Evolutionary conservation across 2,329 filamentous ascomycete genomes (phyloP).

Genomic region (Blastomyces gilchristii): DNA sequence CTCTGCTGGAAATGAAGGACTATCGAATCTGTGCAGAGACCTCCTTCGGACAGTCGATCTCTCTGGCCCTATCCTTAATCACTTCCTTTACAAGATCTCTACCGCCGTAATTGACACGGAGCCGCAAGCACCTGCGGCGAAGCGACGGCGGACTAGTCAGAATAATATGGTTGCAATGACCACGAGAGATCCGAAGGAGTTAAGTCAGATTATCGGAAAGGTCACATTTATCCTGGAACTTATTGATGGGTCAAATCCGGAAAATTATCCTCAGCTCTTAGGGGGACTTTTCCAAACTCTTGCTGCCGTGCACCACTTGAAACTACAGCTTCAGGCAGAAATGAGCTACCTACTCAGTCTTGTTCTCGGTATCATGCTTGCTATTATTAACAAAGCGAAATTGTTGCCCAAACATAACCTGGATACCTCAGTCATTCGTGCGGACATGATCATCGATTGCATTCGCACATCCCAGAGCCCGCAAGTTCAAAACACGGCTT

Average conservation of each 20-base stretch:
- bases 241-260: conserved; percentile 68
- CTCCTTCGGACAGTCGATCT: conserved; percentile 64
- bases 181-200: conserved; percentile 53
- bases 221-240: conserved; percentile 82
- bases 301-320: conserved; percentile 77
- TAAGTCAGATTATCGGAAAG: conserved; percentile 59
- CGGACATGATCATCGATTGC: conserved; percentile 86
- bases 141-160: conserved; percentile 68
- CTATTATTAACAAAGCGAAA: conserved; percentile 72
- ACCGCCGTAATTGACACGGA: conserved; percentile 59
- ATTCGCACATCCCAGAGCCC: conserved; percentile 85
- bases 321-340: conserved; percentile 69
- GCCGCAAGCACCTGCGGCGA: conserved; percentile 61
- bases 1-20: conserved; percentile 19
- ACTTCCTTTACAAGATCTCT: conserved; percentile 64
- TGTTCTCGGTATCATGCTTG: conserved; percentile 67
- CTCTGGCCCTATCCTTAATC: conserved; percentile 59
- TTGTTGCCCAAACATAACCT: conserved; percentile 43
- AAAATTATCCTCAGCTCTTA: conserved; percentile 63
- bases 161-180: conserved; percentile 55
- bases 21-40: conserved; percentile 43
- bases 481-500: conserved; percentile 83
- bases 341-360: conserved; percentile 83
- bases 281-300: conserved; percentile 72
- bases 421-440: conserved; percentile 69